A percentile compares a stretch with the other conserved stretches of the same genome.
phyloP scores from a whole-genome alignment of 2,329 filamentous ascomycete species.

The Biscogniauxia sp. region DNA sequence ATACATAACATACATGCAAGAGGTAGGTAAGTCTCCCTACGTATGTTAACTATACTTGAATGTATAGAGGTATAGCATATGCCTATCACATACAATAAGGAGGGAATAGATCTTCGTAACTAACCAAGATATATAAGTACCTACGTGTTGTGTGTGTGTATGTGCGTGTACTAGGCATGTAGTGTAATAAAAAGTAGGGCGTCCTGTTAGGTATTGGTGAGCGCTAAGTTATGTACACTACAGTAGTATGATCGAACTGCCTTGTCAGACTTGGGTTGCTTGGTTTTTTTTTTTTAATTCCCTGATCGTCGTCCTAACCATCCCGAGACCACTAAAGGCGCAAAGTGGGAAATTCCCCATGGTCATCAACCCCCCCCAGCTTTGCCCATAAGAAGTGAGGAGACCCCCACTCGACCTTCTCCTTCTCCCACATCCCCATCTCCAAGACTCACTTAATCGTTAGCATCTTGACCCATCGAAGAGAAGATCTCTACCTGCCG shows the following conservation, averaged over 20 bases:
- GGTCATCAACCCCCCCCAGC: neutral
- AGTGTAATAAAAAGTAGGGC: neutral
- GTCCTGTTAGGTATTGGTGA: neutral
- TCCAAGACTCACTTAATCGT: constrained; percentile 2
- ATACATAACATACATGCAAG: neutral
- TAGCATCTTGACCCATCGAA: constrained; percentile 11
- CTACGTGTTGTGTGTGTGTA: too few relatives aligned
- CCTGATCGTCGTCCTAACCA: neutral
- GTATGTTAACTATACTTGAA: too few relatives aligned
- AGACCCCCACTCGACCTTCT: constrained; percentile 18
- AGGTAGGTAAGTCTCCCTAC: too few relatives aligned
- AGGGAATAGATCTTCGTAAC: too few relatives aligned
- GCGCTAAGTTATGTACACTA: too few relatives aligned
- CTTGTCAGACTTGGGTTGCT: neutral
- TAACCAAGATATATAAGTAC: too few relatives aligned
- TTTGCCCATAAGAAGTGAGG: constrained; percentile 7
- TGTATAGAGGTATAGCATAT: too few relatives aligned
- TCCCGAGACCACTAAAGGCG: neutral
- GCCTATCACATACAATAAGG: too few relatives aligned
- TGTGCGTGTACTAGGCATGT: neutral
- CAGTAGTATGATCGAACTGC: neutral
- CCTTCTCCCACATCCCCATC: constrained; percentile 16
- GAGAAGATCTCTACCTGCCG: neutral
- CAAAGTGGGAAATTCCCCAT: neutral
- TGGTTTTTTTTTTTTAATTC: neutral